Percentiles rank a stretch among this genome's conserved stretches.
These are phyloP conservation scores for Syzygium oleosum DNA, from an alignment of 345 rosid genomes.

Conservation along the genomic window DNA sequence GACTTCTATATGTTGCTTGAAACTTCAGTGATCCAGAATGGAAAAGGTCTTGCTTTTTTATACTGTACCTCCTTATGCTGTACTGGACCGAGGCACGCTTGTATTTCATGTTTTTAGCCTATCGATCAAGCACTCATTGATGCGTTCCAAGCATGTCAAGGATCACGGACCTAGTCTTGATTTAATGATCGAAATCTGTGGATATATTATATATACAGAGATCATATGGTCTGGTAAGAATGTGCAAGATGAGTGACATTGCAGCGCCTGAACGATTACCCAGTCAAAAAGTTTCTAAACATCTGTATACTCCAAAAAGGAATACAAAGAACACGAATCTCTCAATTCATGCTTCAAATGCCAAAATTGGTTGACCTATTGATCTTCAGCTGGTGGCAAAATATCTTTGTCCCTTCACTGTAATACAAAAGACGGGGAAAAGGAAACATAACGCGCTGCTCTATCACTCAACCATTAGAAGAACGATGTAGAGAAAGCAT, in stretches of 20 bases:
- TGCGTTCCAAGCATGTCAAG: neutral
- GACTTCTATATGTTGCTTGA: neutral
- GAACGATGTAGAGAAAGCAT: neutral
- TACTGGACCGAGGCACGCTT: neutral
- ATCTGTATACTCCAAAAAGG: neutral
- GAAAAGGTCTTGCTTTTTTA: neutral
- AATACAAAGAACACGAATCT: neutral
- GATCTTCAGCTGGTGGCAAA: neutral
- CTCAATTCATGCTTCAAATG: neutral
- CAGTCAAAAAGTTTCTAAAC: neutral
- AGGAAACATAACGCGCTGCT: neutral
- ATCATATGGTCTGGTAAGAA: neutral
- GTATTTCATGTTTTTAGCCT: neutral
- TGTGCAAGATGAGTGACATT: neutral
- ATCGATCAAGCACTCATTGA: neutral
- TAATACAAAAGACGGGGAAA: neutral
- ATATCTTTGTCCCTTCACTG: neutral
- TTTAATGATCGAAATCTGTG: neutral
- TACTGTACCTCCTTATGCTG: neutral
- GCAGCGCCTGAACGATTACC: neutral
- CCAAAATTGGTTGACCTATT: neutral
- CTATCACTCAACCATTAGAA: neutral
- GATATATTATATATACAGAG: neutral
- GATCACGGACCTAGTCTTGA: neutral
- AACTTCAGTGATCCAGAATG: neutral